Evolutionary conservation across 1,139 yeast genomes (phyloP).

Genomic region (Diutina rugosa): DNA sequence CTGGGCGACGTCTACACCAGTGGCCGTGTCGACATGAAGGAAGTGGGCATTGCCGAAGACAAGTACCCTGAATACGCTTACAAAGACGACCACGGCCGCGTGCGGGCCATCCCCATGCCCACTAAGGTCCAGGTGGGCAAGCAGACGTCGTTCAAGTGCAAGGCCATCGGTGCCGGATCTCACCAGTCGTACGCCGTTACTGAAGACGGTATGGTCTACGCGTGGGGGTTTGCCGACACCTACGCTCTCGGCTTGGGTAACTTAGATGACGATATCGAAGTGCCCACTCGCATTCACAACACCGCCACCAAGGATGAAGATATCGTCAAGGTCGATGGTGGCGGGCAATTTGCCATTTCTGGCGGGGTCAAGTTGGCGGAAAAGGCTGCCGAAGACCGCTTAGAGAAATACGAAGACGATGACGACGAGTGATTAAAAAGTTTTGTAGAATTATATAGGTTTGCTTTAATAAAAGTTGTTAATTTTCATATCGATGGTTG

Average conservation of each 20-base stretch:
- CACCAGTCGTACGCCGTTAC: slow-evolving; percentile 87
- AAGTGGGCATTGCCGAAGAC: slow-evolving; percentile 65
- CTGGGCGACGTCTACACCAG: slow-evolving; percentile 68
- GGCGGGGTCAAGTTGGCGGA: slow-evolving; percentile 41
- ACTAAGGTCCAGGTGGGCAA: slow-evolving; percentile 38
- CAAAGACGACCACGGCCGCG: slow-evolving; percentile 65
- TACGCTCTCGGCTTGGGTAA: slow-evolving; percentile 95
- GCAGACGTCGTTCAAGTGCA: slow-evolving; percentile 28
- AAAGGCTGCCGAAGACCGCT: background rate
- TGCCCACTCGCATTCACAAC: slow-evolving; percentile 76
- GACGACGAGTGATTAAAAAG: slow-evolving; percentile 6
- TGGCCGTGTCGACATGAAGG: slow-evolving; percentile 92
- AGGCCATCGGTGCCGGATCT: slow-evolving; percentile 68
- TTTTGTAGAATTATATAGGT: background rate
- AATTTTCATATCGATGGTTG: no score
- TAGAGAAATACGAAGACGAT: slow-evolving; percentile 34
- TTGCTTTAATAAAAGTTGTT: background rate
- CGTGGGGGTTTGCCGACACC: slow-evolving; percentile 98
- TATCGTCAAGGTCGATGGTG: slow-evolving; percentile 67
- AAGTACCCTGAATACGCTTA: slow-evolving; percentile 55
- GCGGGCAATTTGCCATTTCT: slow-evolving; percentile 89
- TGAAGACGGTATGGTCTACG: slow-evolving; percentile 70
- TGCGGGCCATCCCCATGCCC: slow-evolving; percentile 82
- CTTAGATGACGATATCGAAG: slow-evolving; percentile 76
- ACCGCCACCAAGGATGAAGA: slow-evolving; percentile 81